A percentile compares a stretch with the other conserved stretches of the same genome.
phyloP scores from a whole-genome alignment of 1,139 yeast genomes.

The Yamadazyma blattariae region DNA sequence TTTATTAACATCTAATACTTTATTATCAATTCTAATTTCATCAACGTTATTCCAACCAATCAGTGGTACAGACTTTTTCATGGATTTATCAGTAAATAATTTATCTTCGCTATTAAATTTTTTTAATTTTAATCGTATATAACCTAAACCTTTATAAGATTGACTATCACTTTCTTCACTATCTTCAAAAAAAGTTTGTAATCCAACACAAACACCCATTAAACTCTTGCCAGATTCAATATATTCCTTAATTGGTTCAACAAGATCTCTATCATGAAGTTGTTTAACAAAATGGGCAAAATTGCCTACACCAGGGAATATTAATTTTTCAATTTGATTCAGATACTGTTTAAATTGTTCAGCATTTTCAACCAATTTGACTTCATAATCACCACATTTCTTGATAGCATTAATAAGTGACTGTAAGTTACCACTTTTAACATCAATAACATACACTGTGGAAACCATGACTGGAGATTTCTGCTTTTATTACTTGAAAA shows the following conservation, averaged over 20 bases:
- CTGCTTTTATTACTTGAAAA: too few species aligned
- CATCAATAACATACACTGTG: conserved; percentile 77
- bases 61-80: conserved; percentile 80
- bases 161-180: conserved; percentile 70
- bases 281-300: conserved; percentile 88
- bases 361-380: conserved; percentile 45
- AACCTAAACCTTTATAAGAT: conserved; percentile 50
- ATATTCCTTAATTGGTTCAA: conserved; percentile 61
- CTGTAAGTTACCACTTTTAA: conserved; percentile 92
- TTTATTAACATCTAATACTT: conserved; percentile 7
- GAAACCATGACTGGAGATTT: conserved; percentile 2
- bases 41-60: conserved; percentile 83
- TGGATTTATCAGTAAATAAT: conserved; percentile 16
- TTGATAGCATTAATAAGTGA: conserved; percentile 86
- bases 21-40: conserved; percentile 9
- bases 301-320: conserved; percentile 95
- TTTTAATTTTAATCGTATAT: conserved; percentile 49
- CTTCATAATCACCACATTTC: conserved; percentile 61
- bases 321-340: conserved; percentile 49
- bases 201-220: conserved; percentile 97
- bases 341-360: conserved; percentile 36
- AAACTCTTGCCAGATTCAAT: conserved; percentile 73
- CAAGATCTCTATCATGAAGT: conserved; percentile 58
- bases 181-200: conserved; percentile 74
- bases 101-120: conserved; percentile 56